Evolutionary conservation across 2,329 filamentous ascomycete species (phyloP).

Genomic region (Trichophaea hybrida): DNA sequence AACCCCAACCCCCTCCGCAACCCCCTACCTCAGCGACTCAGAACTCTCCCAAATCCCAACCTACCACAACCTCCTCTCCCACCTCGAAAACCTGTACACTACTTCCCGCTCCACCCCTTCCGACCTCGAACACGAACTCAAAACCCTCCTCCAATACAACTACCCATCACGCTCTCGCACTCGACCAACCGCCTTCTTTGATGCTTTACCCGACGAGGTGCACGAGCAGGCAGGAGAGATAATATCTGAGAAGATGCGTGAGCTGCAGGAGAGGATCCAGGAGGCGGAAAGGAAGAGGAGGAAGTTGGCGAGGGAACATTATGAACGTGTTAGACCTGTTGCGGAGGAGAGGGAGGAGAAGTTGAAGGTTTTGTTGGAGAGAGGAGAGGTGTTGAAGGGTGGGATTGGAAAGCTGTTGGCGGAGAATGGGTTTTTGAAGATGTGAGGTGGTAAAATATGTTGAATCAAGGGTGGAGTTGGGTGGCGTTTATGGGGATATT

Average conservation of each 20-base stretch:
- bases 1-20: background rate
- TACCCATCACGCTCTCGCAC: conserved; percentile 10
- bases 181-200: conserved; percentile 17
- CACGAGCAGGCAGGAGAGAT: conserved; percentile 17
- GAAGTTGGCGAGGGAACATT: conserved; percentile 9
- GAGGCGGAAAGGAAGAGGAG: conserved; percentile 13
- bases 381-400: conserved; percentile 14
- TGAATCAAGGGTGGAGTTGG: too few relatives aligned
- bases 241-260: conserved; percentile 14
- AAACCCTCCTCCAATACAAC: conserved; percentile 14
- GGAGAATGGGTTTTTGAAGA: background rate
- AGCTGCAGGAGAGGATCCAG: conserved; percentile 12
- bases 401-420: conserved; percentile 16
- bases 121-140: conserved; percentile 16
- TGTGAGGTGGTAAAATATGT: too few relatives aligned
- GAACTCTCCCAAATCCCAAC: conserved; percentile 16
- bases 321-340: conserved; percentile 6
- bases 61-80: conserved; percentile 9
- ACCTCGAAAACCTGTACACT: conserved; percentile 8
- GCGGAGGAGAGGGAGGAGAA: conserved; percentile 16
- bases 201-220: conserved; percentile 15
- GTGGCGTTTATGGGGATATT: too few relatives aligned
- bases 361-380: conserved; percentile 14
- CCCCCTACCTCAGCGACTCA: conserved; percentile 10
- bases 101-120: conserved; percentile 8